Conservation (phyloP, 1,284 basidiomycete genomes). For the Trichosporon sp. region DNA sequence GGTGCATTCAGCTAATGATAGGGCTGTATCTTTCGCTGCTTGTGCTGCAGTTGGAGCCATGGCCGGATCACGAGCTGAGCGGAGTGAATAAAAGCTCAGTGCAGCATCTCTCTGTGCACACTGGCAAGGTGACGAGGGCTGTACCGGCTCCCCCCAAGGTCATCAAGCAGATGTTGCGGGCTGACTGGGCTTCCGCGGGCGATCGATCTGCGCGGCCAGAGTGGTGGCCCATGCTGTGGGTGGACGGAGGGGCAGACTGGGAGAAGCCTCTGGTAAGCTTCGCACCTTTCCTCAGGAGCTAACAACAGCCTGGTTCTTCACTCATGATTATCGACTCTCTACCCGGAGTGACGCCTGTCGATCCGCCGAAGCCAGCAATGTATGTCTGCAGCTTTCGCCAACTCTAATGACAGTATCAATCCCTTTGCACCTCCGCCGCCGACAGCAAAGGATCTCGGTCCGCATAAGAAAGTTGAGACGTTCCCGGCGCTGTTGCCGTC, state of each 20-base stretch:
- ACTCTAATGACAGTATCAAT: too few relatives aligned
- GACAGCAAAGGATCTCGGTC: constrained; percentile 23
- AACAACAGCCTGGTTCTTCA: constrained; percentile 43
- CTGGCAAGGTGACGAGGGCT: constrained; percentile 38
- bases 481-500: constrained; percentile 44
- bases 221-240: constrained; percentile 33
- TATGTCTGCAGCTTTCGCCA: too few relatives aligned
- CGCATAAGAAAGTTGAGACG: constrained; percentile 36
- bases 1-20: too few relatives aligned
- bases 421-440: constrained; percentile 24
- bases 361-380: constrained; percentile 48
- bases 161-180: constrained; percentile 12
- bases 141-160: constrained; percentile 25
- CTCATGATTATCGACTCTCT: constrained; percentile 46
- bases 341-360: constrained; percentile 46
- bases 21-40: constrained; percentile 45
- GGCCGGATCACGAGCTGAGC: constrained; percentile 11
- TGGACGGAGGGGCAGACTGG: constrained; percentile 27
- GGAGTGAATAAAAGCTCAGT: constrained; percentile 25
- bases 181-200: constrained; percentile 8
- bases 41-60: constrained; percentile 24
- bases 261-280: constrained; percentile 28
- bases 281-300: too few relatives aligned
- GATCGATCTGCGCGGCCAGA: neutral
- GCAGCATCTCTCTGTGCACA: constrained; percentile 49